Conservation (phyloP, 73 alveolate genomes). For the Paramecium sonneborni region DNA sequence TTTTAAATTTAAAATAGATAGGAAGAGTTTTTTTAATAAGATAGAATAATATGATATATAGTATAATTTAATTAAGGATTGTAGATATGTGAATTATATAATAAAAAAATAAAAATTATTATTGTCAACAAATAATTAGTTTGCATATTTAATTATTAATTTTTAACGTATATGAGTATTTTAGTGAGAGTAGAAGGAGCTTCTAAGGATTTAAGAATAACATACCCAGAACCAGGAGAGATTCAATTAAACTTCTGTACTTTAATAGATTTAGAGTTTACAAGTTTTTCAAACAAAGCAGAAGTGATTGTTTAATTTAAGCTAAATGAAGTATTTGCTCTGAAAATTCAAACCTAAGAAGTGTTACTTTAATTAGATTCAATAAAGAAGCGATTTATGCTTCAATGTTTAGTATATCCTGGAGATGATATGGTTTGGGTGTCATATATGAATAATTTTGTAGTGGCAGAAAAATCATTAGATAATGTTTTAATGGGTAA, state of each 20-base stretch:
- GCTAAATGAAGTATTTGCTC: background rate
- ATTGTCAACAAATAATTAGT: background rate
- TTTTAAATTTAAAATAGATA: no score
- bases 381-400: background rate
- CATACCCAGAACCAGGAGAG: conserved; percentile 1
- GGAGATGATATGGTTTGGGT: conserved; percentile 22
- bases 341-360: conserved; percentile 4
- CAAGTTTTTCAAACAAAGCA: background rate
- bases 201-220: background rate
- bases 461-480: background rate
- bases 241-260: conserved; percentile 14
- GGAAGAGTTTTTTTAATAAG: no score
- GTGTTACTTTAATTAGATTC: background rate
- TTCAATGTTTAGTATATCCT: background rate
- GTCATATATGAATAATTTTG: background rate
- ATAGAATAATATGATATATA: background rate
- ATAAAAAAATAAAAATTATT: background rate
- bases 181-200: conserved; percentile 31
- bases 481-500: background rate
- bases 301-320: background rate
- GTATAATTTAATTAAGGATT: background rate
- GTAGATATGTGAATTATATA: background rate
- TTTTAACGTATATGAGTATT: conserved; percentile 23
- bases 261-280: background rate
- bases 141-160: background rate